phyloP scores from a whole-genome alignment of 2,329 filamentous ascomycete species.

The Teratosphaeria viscida region DNA sequence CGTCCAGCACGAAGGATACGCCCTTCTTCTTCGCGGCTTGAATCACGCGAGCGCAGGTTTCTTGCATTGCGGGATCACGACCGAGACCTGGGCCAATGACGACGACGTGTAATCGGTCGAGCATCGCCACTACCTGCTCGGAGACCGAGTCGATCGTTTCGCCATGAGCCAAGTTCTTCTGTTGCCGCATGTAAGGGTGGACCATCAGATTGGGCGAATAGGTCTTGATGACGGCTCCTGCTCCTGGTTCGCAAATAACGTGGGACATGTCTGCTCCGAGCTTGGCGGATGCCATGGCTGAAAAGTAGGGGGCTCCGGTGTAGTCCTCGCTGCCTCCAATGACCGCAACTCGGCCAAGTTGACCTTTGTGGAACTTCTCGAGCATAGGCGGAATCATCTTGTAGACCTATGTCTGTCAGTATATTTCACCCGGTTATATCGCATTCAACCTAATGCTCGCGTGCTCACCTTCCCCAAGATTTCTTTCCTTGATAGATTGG shows the following conservation, averaged over 20 bases:
- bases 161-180: constrained; percentile 44
- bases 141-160: constrained; percentile 55
- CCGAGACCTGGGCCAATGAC: constrained; percentile 90
- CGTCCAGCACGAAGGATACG: constrained; percentile 81
- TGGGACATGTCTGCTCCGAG: constrained; percentile 89
- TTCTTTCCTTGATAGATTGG: constrained; percentile 56
- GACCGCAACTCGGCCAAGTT: constrained; percentile 82
- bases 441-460: background rate
- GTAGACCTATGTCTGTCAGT: constrained; percentile 31
- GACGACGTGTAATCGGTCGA: constrained; percentile 79
- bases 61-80: constrained; percentile 80
- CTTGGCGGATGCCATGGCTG: constrained; percentile 87
- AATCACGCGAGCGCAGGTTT: constrained; percentile 70
- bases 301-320: constrained; percentile 95
- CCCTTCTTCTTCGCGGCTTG: constrained; percentile 59
- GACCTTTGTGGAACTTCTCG: constrained; percentile 95
- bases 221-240: constrained; percentile 79
- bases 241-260: constrained; percentile 87
- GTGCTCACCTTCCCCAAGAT: constrained; percentile 58
- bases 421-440: background rate
- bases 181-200: constrained; percentile 85
- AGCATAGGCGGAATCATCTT: constrained; percentile 92
- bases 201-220: constrained; percentile 99
- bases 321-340: constrained; percentile 95
- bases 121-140: constrained; percentile 62